Evolutionary conservation across 208 protist species (phyloP), one percentile per base, ranked within the genome.

Genomic region (Lotmaria passim): DNA sequence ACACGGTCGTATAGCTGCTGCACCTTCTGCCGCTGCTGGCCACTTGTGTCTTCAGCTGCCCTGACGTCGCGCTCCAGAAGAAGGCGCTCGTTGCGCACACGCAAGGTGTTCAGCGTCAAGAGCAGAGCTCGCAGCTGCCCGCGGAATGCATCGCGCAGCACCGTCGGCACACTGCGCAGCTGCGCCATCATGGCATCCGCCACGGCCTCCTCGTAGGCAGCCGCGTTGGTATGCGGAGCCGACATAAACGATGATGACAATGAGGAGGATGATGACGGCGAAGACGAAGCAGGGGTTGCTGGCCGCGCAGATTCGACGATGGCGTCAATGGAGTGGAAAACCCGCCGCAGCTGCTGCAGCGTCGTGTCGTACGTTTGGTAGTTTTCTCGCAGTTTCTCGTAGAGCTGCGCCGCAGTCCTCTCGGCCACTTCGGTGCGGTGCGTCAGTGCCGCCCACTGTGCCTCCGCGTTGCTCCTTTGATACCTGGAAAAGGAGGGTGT

Each of bases 1-100:
- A 85, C 61, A 36, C 60, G 69, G 0, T 74, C 64, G 51, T 69
- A 74, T 1, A 81, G 68, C 14, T 63, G 51, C 52, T 75, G 58
- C 21, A 12, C 56, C 57, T 68, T 59, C 28, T 58, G 51, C 33
- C 48, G 24, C 19, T 34, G 23, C 4, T 36, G 26, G 14, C 7
- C 8, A n/a, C 23, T 36, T 31, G 2, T 21, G 2, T 21, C 8
- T 15, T 14, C 2, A 34, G 12, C 50, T 15, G 50, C 50, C 12
- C 30, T 57, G 2, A 1, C 10, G 30, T 39, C 31, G 0, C 26
- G 4, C 7, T 70, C 55, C 47, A 28, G 12, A 12, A 24, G 60
- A 36, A 76, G 55, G 30, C 70, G 70, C 19, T 56, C 62, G 33
- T 65, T 76, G 19, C 33, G 23, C 39, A 44, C 47, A 10, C 70